Base-by-base conservation (phyloP, 2,329 filamentous ascomycete species). In the Sclerotinia borealis region DNA sequence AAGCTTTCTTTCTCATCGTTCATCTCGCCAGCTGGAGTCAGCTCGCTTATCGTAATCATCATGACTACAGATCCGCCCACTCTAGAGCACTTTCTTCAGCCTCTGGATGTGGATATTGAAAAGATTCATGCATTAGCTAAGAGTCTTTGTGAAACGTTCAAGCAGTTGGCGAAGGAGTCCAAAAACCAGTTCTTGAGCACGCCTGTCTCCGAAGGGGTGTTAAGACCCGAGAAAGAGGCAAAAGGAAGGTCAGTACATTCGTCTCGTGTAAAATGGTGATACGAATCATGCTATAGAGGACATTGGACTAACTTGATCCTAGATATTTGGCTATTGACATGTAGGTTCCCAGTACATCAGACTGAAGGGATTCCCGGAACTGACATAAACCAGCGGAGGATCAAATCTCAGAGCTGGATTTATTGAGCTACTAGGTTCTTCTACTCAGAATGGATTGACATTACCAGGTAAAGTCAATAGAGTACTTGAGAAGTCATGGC, bases 351-450 rank as follows among this genome's bases (percentile, higher is more conserved):
- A 37, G 10, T n/a, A 25, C 3, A 19, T 19, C 60, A 22, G 37
- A 36, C 17, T 36, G 34, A 62, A 9, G 31, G 31, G 13, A 52
- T 34, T 37, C 48, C 41, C 51, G n/a, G 36, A 61, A 45, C 68
- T 76, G 36, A 75, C 72, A 67, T 79, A 70, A 9, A 22, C 13
- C 49, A 86, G 85, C 67, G 87, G 87, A 66, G 87, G 87, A 9
- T 87, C 86, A 9, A 90, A 90, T 69, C 77, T 90, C 49, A 80
- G 87, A 71, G 87, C 88, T 34, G 87, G 85, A 36, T 89, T 90
- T 67, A 80, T 90, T 60, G 85, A 89, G 70, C 75, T 90, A 31
- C 72, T 81, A 25, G 79, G 79, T n/a, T 51, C 49, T 29, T 34
- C 27, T 27, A 47, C 8, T 27, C 41, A 65, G 52, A 45, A 37